phyloP scores from a whole-genome alignment of 108 stramenopile species.

The Stephanodiscus minutulus region DNA sequence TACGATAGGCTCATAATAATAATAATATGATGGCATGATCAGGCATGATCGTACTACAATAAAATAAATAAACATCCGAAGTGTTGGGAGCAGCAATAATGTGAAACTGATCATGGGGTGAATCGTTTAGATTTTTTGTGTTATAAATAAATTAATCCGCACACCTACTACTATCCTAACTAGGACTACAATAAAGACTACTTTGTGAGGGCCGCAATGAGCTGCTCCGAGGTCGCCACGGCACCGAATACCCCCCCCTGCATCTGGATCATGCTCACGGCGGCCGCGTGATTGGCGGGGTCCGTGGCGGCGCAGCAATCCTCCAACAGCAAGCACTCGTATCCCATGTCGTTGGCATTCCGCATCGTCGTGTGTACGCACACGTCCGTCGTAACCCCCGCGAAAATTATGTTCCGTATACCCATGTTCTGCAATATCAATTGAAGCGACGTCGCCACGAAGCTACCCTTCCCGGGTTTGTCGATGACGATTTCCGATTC shows the following conservation, averaged over 20 bases:
- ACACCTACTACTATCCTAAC: too few species aligned
- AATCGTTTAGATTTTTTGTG: too few species aligned
- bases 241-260: slow-evolving; percentile 68
- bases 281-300: slow-evolving; percentile 53
- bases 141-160: too few species aligned
- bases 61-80: too few species aligned
- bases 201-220: slow-evolving; percentile 36
- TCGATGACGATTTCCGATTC: slow-evolving; percentile 50
- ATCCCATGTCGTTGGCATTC: slow-evolving; percentile 65
- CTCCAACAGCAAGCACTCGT: slow-evolving; percentile 56
- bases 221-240: slow-evolving; percentile 31
- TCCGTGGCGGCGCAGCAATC: slow-evolving; percentile 65
- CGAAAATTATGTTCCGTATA: slow-evolving; percentile 50
- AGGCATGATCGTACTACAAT: too few species aligned
- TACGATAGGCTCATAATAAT: too few species aligned
- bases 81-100: too few species aligned
- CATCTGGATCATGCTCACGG: slow-evolving; percentile 58
- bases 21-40: too few species aligned
- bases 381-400: slow-evolving; percentile 66
- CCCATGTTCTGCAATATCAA: slow-evolving; percentile 49
- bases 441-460: slow-evolving; percentile 57
- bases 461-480: slow-evolving; percentile 56
- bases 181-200: too few species aligned
- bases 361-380: slow-evolving; percentile 70
- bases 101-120: too few species aligned